Conservation (phyloP, 768 basidiomycete species). For the Pleurotus pulmonarius region DNA sequence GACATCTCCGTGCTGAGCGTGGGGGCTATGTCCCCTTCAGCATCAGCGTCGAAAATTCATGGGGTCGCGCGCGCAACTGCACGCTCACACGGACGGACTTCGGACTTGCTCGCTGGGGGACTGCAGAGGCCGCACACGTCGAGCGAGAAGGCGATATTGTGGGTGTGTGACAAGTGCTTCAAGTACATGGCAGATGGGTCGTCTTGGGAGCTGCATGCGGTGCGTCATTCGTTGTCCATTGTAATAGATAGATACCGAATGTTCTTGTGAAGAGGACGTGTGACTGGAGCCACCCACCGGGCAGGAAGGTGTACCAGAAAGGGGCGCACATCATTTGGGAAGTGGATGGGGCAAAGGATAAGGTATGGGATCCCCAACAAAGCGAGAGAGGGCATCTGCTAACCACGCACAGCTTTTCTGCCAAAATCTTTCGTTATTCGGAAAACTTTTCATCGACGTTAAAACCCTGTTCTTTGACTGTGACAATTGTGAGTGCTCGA, state of each 20-base stretch:
- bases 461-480: conserved; percentile 93
- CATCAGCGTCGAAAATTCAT: conserved; percentile 36
- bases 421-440: conserved; percentile 93
- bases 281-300: conserved; percentile 70
- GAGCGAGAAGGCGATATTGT: conserved; percentile 55
- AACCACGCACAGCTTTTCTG: conserved; percentile 73
- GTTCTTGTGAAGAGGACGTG: conserved; percentile 58
- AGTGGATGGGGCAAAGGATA: conserved; percentile 84
- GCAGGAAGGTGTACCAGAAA: conserved; percentile 84
- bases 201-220: conserved; percentile 66
- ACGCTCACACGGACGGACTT: conserved; percentile 69
- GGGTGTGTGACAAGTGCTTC: conserved; percentile 93
- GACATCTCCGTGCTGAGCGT: conserved; percentile 29
- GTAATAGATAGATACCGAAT: not conserved
- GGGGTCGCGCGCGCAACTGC: conserved; percentile 46
- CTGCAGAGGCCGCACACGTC: conserved; percentile 39
- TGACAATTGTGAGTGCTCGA: conserved; percentile 65
- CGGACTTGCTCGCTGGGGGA: conserved; percentile 67
- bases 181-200: conserved; percentile 86
- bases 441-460: conserved; percentile 98
- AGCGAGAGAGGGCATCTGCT: not conserved
- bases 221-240: conserved; percentile 29
- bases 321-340: conserved; percentile 94
- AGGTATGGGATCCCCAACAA: conserved; percentile 42
- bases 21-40: conserved; percentile 10